phyloP scores from a whole-genome alignment of 306 rosid genomes.

The Quillaja saponaria region DNA sequence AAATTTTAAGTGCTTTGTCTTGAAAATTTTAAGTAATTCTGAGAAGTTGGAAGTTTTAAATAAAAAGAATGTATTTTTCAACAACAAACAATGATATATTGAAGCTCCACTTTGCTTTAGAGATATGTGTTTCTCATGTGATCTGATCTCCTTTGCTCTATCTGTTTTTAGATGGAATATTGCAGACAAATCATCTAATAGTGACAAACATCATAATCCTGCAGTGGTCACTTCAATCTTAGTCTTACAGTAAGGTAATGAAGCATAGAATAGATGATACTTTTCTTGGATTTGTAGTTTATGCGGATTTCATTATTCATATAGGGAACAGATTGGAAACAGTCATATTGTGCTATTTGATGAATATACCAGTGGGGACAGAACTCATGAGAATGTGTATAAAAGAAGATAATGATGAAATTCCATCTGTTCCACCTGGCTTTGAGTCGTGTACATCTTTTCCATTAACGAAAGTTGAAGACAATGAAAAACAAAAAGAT shows the following conservation, averaged over 20 bases:
- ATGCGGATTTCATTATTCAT: slow-evolving; percentile 29
- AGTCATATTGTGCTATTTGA: slow-evolving; percentile 24
- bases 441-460: slow-evolving; percentile 85
- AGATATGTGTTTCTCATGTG: slow-evolving; percentile 7
- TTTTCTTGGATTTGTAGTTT: slow-evolving; percentile 17
- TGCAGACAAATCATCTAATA: slow-evolving; percentile 33
- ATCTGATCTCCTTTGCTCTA: slow-evolving; percentile 24
- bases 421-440: slow-evolving; percentile 97
- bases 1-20: too few relatives aligned
- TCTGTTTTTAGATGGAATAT: slow-evolving; percentile 20
- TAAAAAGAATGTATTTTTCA: neutral
- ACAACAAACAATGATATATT: slow-evolving; percentile 6
- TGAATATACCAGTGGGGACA: slow-evolving; percentile 71
- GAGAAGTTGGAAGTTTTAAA: neutral
- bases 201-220: slow-evolving; percentile 11
- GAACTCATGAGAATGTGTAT: slow-evolving; percentile 78
- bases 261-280: slow-evolving; percentile 10
- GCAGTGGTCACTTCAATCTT: slow-evolving; percentile 23
- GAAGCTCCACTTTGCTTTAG: slow-evolving; percentile 24
- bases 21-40: slow-evolving; percentile 3
- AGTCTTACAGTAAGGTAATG: slow-evolving; percentile 29
- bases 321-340: slow-evolving; percentile 31
- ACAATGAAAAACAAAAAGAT: slow-evolving; percentile 47
- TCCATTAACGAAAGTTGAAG: slow-evolving; percentile 52
- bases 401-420: slow-evolving; percentile 89